phyloP scores from a whole-genome alignment of 2,329 filamentous ascomycete species.

The Dothistroma septosporum region DNA sequence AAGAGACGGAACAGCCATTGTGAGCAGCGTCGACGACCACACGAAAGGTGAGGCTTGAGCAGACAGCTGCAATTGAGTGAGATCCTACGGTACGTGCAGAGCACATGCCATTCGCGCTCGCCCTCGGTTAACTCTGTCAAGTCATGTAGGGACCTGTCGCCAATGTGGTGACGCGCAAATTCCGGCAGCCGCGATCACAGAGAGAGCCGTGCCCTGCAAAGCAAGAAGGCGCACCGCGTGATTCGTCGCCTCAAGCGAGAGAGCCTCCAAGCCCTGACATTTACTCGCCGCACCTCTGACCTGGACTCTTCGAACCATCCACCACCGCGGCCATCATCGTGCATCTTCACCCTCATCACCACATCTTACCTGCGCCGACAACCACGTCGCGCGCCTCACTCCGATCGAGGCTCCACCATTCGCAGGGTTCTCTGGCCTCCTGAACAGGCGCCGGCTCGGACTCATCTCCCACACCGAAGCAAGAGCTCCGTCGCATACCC shows the following conservation, averaged over 20 bases:
- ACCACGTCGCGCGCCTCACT: conserved; percentile 1
- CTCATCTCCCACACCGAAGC: background rate
- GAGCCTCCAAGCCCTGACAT: background rate
- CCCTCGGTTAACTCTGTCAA: too few relatives aligned
- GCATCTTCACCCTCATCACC: background rate
- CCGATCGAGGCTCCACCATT: background rate
- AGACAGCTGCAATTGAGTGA: background rate
- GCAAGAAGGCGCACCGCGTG: background rate
- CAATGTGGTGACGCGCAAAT: background rate
- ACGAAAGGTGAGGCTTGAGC: conserved; percentile 12
- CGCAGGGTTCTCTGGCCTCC: background rate
- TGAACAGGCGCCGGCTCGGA: conserved; percentile 2
- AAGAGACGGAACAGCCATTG: conserved; percentile 24
- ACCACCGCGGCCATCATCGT: background rate
- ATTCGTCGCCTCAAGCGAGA: background rate
- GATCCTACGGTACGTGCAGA: background rate
- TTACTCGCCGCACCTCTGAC: background rate
- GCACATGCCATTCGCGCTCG: background rate
- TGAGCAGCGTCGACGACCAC: conserved; percentile 6
- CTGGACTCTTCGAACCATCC: background rate
- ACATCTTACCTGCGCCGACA: background rate
- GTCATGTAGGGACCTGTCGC: background rate
- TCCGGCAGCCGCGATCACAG: background rate
- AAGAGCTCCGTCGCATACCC: conserved; percentile 6
- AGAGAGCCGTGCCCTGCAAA: background rate